These are phyloP conservation scores for Fragaria nilgerrensis DNA, from an alignment of 306 rosid genomes.

Conservation along the genomic window DNA sequence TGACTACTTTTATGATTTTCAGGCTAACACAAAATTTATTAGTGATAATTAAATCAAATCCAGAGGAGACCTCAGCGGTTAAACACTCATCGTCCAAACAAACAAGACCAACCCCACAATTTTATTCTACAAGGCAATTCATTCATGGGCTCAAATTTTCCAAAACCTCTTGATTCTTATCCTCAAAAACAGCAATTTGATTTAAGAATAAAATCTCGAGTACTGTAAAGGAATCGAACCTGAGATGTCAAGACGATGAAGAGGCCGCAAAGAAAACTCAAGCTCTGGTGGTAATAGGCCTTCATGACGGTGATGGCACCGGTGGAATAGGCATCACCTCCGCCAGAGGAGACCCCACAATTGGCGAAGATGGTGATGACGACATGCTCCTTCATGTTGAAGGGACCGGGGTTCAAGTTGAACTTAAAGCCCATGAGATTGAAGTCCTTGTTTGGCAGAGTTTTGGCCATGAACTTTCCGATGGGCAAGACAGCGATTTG, in stretches of 20 bases:
- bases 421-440: constrained; percentile 42
- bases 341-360: constrained; percentile 81
- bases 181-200: not conserved
- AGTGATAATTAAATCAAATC: not conserved
- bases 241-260: constrained; percentile 82
- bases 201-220: not conserved
- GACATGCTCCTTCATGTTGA: constrained; percentile 94
- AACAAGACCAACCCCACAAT: not conserved
- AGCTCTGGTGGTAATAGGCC: constrained; percentile 71
- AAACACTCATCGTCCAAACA: not conserved
- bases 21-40: not conserved
- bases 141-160: not conserved
- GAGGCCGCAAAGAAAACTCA: constrained; percentile 65
- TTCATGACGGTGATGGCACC: constrained; percentile 98
- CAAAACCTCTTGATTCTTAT: not conserved
- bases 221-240: constrained; percentile 50
- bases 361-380: constrained; percentile 91
- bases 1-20: not conserved
- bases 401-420: constrained; percentile 79
- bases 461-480: constrained; percentile 80
- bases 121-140: not conserved
- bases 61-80: not conserved
- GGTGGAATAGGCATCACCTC: constrained; percentile 95
- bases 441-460: constrained; percentile 55
- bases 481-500: constrained; percentile 80